phyloP scores from a whole-genome alignment of 2,329 filamentous ascomycete genomes.

The Phoma sp. region DNA sequence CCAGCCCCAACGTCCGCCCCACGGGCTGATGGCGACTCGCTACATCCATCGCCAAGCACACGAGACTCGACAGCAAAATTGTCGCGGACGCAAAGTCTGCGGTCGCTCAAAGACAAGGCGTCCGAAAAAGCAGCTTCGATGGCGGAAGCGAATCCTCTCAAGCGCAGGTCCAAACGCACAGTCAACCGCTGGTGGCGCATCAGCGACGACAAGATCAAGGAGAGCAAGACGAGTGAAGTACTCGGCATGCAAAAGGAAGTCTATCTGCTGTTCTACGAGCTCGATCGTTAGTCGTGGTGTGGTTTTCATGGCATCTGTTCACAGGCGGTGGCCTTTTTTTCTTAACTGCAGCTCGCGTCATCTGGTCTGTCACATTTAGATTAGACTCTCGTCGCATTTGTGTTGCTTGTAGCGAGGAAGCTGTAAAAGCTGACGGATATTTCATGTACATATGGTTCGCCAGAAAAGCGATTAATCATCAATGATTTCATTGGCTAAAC shows the following conservation, averaged over 20 bases:
- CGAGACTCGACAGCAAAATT: conserved; percentile 25
- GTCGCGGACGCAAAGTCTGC: conserved; percentile 34
- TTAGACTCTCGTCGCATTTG: conserved; percentile 5
- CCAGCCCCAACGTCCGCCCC: conserved; percentile 42
- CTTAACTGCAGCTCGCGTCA: neutral
- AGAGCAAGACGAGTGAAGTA: conserved; percentile 90
- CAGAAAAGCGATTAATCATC: conserved; percentile 27
- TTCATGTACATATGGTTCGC: neutral
- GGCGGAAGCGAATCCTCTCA: conserved; percentile 53
- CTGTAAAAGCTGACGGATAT: neutral
- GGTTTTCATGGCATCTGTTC: neutral
- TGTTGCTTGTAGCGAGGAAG: neutral
- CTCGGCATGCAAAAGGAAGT: conserved; percentile 94
- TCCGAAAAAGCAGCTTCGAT: conserved; percentile 48
- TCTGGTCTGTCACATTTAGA: conserved; percentile 4
- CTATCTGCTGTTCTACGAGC: conserved; percentile 94
- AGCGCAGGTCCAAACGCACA: conserved; percentile 63
- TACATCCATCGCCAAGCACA: conserved; percentile 24
- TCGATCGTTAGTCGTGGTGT: conserved; percentile 58
- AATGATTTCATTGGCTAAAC: conserved; percentile 26
- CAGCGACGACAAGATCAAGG: conserved; percentile 94
- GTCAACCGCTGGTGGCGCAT: conserved; percentile 95
- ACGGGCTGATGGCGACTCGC: conserved; percentile 33
- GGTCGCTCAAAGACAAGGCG: conserved; percentile 44
- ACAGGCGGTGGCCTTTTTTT: neutral